Conservation (phyloP, 768 basidiomycete genomes). For the Suillus ampliporus region DNA sequence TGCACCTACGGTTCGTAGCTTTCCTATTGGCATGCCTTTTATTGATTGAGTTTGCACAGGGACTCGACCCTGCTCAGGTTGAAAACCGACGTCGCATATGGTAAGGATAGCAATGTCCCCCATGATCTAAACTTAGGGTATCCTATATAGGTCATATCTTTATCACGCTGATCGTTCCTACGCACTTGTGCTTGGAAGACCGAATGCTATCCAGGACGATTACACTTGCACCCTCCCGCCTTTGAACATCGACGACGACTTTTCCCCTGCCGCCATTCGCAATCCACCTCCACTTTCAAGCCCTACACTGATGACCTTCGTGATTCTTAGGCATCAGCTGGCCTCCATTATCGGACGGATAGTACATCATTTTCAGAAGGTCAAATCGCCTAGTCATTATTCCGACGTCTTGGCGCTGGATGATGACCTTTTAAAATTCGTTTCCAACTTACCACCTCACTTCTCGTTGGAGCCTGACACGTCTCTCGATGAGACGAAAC, state of each 20-base stretch:
- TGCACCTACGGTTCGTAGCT: constrained; percentile 60
- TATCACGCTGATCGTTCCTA: constrained; percentile 95
- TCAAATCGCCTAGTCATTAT: constrained; percentile 78
- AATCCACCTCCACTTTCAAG: constrained; percentile 63
- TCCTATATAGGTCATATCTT: constrained; percentile 71
- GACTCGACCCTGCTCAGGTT: constrained; percentile 73
- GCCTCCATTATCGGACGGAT: constrained; percentile 88
- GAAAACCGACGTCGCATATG: constrained; percentile 93
- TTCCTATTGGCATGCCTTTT: constrained; percentile 7
- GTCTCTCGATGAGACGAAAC: constrained; percentile 68
- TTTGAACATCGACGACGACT: constrained; percentile 72
- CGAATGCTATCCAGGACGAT: constrained; percentile 87
- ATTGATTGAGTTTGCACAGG: constrained; percentile 44
- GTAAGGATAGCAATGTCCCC: constrained; percentile 44
- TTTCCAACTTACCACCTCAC: constrained; percentile 77
- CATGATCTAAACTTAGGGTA: constrained; percentile 12
- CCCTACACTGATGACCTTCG: constrained; percentile 87
- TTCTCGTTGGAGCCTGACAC: constrained; percentile 79
- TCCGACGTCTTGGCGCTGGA: constrained; percentile 83
- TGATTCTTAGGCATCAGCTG: constrained; percentile 83
- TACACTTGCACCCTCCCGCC: constrained; percentile 85
- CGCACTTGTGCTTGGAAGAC: constrained; percentile 89
- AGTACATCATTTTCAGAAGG: constrained; percentile 92
- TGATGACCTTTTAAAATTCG: constrained; percentile 81
- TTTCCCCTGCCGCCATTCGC: constrained; percentile 47